Conservation (phyloP, 1,139 yeast species). For the Debaryomycetaceae sp. region DNA sequence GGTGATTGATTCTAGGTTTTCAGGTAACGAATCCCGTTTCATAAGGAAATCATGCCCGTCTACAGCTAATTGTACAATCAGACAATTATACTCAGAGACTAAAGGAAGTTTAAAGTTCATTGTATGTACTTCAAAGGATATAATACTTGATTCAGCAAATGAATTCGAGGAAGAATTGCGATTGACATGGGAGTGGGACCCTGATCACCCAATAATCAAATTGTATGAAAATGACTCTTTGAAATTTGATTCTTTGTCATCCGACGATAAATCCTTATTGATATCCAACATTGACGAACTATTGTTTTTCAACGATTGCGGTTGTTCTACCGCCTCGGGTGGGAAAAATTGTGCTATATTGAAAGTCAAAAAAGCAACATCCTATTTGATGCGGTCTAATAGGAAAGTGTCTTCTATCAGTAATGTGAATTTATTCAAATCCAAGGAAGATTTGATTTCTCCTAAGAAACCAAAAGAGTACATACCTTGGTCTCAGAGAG, state of each 20-base stretch:
- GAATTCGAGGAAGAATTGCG: conserved; percentile 63
- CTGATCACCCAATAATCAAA: conserved; percentile 64
- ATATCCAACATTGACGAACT: conserved; percentile 61
- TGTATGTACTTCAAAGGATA: conserved; percentile 54
- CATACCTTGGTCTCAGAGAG: conserved; percentile 39
- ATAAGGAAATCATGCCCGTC: conserved; percentile 66
- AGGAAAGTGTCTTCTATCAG: conserved; percentile 48
- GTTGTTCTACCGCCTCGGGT: conserved; percentile 57
- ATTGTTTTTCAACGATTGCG: conserved; percentile 56
- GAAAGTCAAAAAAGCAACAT: conserved; percentile 60
- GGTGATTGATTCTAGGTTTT: conserved; percentile 72
- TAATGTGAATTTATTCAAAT: conserved; percentile 32
- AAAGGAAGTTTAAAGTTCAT: conserved; percentile 49
- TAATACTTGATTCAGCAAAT: conserved; percentile 29
- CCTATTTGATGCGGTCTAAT: conserved; percentile 55
- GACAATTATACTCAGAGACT: conserved; percentile 49
- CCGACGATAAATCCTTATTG: conserved; percentile 49
- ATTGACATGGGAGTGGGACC: conserved; percentile 88
- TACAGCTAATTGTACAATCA: conserved; percentile 67
- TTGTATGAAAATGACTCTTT: conserved; percentile 33
- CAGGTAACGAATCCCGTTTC: conserved; percentile 76
- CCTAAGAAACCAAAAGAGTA: conserved; percentile 30
- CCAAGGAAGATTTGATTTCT: conserved; percentile 39
- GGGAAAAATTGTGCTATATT: conserved; percentile 51
- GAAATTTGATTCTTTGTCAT: conserved; percentile 48